Evolutionary conservation across 148 eudicot genomes (phyloP).

Genomic region (Pouteria glomerata): DNA sequence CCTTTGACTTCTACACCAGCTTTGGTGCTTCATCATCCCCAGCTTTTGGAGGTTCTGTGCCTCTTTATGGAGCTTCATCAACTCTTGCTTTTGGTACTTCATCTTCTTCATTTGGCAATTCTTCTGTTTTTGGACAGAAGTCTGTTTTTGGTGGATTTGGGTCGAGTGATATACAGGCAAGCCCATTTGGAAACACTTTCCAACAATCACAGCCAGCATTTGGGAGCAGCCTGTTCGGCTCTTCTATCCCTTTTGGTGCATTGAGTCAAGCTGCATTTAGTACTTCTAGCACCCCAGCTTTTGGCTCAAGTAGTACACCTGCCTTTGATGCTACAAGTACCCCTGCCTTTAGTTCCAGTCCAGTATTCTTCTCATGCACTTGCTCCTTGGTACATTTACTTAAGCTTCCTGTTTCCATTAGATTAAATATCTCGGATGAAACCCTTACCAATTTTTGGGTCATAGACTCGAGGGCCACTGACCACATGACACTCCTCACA

Average conservation of each 20-base stretch:
- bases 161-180: constrained; percentile 50
- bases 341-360: constrained; percentile 40
- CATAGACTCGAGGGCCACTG: too few species aligned
- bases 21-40: constrained; percentile 79
- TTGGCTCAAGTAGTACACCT: constrained; percentile 63
- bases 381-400: too few species aligned
- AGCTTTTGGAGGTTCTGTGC: constrained; percentile 61
- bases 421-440: too few species aligned
- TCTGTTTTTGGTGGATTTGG: constrained; percentile 89
- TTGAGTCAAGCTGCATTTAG: too few species aligned
- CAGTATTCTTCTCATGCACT: too few species aligned
- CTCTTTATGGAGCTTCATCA: constrained; percentile 59
- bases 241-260: too few species aligned
- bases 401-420: too few species aligned
- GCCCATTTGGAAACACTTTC: constrained; percentile 84
- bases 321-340: constrained; percentile 56
- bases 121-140: constrained; percentile 76
- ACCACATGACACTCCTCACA: too few species aligned
- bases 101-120: constrained; percentile 67
- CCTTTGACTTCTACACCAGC: constrained; percentile 63
- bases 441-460: too few species aligned
- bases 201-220: constrained; percentile 89
- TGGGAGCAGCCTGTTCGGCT: too few species aligned
- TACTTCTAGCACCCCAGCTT: constrained; percentile 67
- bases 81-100: constrained; percentile 67